Conservation (phyloP, 2,329 filamentous ascomycete species). For the Trichoderma endophyticum region DNA sequence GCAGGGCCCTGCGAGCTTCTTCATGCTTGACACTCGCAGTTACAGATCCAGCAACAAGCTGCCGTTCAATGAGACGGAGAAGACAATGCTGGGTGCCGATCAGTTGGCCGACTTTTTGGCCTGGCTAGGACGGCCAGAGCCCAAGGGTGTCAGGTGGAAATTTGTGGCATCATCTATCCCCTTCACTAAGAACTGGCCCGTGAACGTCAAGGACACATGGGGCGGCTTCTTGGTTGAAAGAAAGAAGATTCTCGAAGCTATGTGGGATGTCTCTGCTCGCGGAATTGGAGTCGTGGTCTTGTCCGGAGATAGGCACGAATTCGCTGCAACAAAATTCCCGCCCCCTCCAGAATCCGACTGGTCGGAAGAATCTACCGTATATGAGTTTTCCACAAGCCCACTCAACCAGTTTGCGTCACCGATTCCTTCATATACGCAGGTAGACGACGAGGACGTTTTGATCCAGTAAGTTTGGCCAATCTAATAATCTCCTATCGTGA, state of each 20-base stretch:
- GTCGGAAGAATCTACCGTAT: constrained; percentile 63
- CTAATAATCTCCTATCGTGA: background rate
- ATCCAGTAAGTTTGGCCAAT: constrained; percentile 63
- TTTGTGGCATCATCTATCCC: constrained; percentile 86
- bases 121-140: constrained; percentile 71
- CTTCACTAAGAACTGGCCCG: constrained; percentile 96
- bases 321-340: constrained; percentile 79
- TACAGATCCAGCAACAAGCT: constrained; percentile 70
- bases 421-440: constrained; percentile 76
- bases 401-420: constrained; percentile 93
- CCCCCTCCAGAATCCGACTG: constrained; percentile 60
- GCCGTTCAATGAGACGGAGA: constrained; percentile 59
- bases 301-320: constrained; percentile 94
- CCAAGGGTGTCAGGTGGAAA: constrained; percentile 84
- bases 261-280: constrained; percentile 80
- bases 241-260: constrained; percentile 74
- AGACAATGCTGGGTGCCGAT: constrained; percentile 80
- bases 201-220: constrained; percentile 89
- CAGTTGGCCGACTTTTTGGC: constrained; percentile 77
- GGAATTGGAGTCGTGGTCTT: constrained; percentile 78
- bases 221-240: constrained; percentile 85
- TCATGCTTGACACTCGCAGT: constrained; percentile 87
- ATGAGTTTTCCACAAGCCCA: constrained; percentile 90
- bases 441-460: constrained; percentile 75
- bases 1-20: constrained; percentile 89